Evolutionary conservation across 1,284 basidiomycete species (phyloP), one percentile per base, ranked within the genome.

Genomic region (Xanthoconium separans): DNA sequence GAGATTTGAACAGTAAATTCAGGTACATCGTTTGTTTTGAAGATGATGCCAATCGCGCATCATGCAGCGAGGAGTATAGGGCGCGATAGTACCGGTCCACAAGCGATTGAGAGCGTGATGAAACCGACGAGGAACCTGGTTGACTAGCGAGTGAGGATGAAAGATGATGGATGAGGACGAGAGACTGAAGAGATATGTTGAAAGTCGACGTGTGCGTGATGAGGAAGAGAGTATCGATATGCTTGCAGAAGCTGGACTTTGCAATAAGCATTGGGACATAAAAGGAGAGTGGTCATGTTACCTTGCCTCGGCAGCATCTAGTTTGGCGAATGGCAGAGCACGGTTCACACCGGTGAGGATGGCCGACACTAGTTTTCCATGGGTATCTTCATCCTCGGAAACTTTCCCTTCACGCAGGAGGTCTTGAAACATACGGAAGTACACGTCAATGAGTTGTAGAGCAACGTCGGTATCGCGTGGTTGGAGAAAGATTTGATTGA

Each of bases 21-120:
- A 99, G 82, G 71, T 98, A 99, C 88, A 99, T 93, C 9, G 95
- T 93, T 70, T 98, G 95, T 70, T 99, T 98, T 30, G 90, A 92
- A 16, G 94, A 94, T 2, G 80, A 79, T 16, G 86, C 79, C 6
- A 99, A 79, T 12, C 97, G 86, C 0, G 78, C 75, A 65, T 99
- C 96, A 36, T 91, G 83, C 7, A 99, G 76, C 2, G 93, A 95
- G 30, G 88, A 84, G 68, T 99, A 99, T 0, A 99, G 77, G 0
- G 93, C 87, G 45, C 94, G 85, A 75, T 95, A 98, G 76, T 94
- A 99, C 34, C 97, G 82, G 63, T 94, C 87, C 2, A 81, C 78
- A 15, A 95, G 80, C 1, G 84, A 75, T 51, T 76, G 77, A 6
- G 80, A 75, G 15, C 71, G 69, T 20, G 76, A 70, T 1, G 75